These are phyloP conservation scores for Didymella pinodella DNA, from an alignment of 2,329 filamentous ascomycete species.

Conservation along the genomic window DNA sequence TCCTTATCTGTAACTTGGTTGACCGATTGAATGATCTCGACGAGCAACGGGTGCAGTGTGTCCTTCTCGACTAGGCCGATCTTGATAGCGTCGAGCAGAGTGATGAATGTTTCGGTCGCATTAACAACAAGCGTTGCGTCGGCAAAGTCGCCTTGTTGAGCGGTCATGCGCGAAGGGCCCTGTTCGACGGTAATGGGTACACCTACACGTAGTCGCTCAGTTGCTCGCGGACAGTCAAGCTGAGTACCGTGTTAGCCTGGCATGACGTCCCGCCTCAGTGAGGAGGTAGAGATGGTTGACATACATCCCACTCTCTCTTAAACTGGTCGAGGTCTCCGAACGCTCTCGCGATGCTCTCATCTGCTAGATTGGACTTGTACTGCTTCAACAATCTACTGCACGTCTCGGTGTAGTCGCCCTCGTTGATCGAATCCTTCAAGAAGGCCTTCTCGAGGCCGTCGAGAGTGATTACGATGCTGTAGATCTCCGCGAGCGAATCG, in stretches of 20 bases:
- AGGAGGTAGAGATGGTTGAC: slow-evolving; percentile 45
- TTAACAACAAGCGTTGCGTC: slow-evolving; percentile 78
- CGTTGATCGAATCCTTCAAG: slow-evolving; percentile 90
- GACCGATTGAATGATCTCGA: slow-evolving; percentile 95
- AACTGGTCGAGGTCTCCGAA: slow-evolving; percentile 92
- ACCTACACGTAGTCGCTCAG: slow-evolving; percentile 88
- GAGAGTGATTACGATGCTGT: slow-evolving; percentile 94
- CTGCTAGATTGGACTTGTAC: slow-evolving; percentile 91
- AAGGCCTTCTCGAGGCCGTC: slow-evolving; percentile 97
- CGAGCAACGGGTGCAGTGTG: slow-evolving; percentile 91
- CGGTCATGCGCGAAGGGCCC: slow-evolving; percentile 56
- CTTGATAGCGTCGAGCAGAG: slow-evolving; percentile 92
- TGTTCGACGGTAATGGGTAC: slow-evolving; percentile 83
- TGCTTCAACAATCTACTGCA: slow-evolving; percentile 94
- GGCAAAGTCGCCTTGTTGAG: slow-evolving; percentile 52
- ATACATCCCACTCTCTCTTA: slow-evolving; percentile 88
- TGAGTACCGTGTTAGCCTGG: slow-evolving; percentile 51
- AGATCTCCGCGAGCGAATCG: slow-evolving; percentile 95
- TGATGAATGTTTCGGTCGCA: slow-evolving; percentile 98
- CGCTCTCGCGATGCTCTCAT: slow-evolving; percentile 87
- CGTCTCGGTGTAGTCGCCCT: slow-evolving; percentile 93
- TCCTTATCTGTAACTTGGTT: slow-evolving; percentile 96
- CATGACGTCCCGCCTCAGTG: neutral
- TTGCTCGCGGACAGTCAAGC: slow-evolving; percentile 94
- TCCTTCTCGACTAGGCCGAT: slow-evolving; percentile 94